phyloP scores from a whole-genome alignment of 768 basidiomycete genomes.

The Mycena maculata region DNA sequence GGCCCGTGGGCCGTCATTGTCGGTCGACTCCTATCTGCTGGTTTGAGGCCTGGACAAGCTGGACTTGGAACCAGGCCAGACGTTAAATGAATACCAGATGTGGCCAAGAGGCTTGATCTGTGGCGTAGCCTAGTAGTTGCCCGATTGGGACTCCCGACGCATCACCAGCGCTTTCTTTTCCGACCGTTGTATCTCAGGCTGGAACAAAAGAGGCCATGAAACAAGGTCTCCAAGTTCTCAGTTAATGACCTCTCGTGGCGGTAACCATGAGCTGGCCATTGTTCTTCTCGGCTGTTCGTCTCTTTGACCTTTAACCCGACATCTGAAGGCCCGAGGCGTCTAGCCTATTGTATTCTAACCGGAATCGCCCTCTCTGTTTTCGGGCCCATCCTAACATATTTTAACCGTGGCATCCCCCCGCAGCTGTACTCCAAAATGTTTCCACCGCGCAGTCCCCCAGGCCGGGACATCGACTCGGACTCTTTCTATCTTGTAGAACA shows the following conservation, averaged over 20 bases:
- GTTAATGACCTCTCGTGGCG: conserved; percentile 24
- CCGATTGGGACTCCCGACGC: conserved; percentile 9
- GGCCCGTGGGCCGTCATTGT: too few relatives aligned
- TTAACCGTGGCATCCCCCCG: conserved; percentile 3
- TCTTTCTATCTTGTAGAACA: conserved; percentile 1
- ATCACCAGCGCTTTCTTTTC: conserved; percentile 21
- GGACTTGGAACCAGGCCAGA: too few relatives aligned
- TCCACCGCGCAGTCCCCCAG: conserved; percentile 4
- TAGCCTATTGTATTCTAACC: conserved; percentile 21
- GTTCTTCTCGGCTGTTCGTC: conserved; percentile 21
- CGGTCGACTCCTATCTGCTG: too few relatives aligned
- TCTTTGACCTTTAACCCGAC: conserved; percentile 4
- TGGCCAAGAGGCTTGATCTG: too few relatives aligned
- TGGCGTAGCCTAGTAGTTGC: conserved; percentile 18
- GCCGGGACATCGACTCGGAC: conserved; percentile 1
- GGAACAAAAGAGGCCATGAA: conserved; percentile 28
- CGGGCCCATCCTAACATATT: conserved; percentile 10
- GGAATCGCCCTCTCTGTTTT: neutral
- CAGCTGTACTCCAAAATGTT: conserved; percentile 16
- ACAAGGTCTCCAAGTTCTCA: conserved; percentile 17
- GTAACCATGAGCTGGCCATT: conserved; percentile 25
- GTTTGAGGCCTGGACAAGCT: too few relatives aligned
- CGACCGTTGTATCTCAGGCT: neutral
- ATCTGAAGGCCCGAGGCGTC: conserved; percentile 17
- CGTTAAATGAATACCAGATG: too few relatives aligned